Evolutionary conservation across 116 monocot genomes (phyloP), one percentile per base, ranked within the genome.

Genomic region (Posidonia oceanica): DNA sequence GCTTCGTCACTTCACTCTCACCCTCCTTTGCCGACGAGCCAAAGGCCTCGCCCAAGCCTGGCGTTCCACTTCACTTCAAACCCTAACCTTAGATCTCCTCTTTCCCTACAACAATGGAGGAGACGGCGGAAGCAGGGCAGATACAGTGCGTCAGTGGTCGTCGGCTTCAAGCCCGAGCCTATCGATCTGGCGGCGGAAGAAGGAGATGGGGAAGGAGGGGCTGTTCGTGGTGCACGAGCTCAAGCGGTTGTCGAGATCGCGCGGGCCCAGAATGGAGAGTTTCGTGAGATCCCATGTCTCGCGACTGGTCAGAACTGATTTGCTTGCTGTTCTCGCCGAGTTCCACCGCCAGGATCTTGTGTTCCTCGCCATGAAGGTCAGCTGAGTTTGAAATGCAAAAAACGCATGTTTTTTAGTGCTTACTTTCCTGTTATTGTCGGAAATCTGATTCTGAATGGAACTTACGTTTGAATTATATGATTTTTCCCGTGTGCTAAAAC

Each of bases 201-300:
- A 95, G 78, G 95, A 95, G 83, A 95, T 95, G 95, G 95, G 95
- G 52, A 95, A 95, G 79, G 95, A 95, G 66, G 95, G 91, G 4
- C 80, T 91, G 14, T 88, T 95, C 76, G 88, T 83, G 11, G 84
- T 95, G 16, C 86, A 86, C 62, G 83, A 95, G 76, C 80, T 95
- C 54, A 95, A 95, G 81, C 78, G 95, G 22, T 76, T 95, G 20
- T 69, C 18, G 4, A 63, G 74, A 41, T 55, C 74, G 18, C 37
- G 61, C 52, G 76, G 75, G 6, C 67, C 76, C 15, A 67, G 75
- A 54, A 75, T 95, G 54, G 86, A 91, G 56, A 56, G 71, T n/a
- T 95, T 95, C 78, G 81, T 95, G 80, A 76, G 74, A 42, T 84
- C 91, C 11, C 86, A 84, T 51, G 95, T 89, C 14, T 74, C 83